Base-by-base conservation (phyloP, 2,329 filamentous ascomycete genomes). In the Pleoardoris graminearum region DNA sequence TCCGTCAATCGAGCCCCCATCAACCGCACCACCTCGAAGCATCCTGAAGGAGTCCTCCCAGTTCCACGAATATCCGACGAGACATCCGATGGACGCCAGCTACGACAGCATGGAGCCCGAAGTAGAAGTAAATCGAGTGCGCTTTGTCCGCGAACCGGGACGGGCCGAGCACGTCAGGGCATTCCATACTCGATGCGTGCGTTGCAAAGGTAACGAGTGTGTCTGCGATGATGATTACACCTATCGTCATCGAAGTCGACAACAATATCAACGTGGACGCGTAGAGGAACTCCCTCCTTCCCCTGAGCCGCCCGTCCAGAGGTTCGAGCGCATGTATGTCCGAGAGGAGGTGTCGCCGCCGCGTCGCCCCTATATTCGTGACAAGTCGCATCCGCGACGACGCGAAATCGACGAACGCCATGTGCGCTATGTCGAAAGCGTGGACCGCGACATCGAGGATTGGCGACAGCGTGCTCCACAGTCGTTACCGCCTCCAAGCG, bases 101-200 rank as follows among this genome's bases (percentile, higher is more conserved):
- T 55, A 61, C 4, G 64, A 68, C 19, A 69, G 66, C 48, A 67
- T 58, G 19, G 50, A 53, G 14, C 68, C 68, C n/a, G 67, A 71
- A 53, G 49, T 69, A 2, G 69, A 63, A 19, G 62, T 62, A 1
- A 61, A 62, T 16, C 60, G 60, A 36, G 70, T 73, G 14, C 68
- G 66, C 16, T 73, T 72, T 38, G 57, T 50, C 23, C 23, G 58
- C n/a, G 55, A 63, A 17, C 36, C 32, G 6, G 21, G 50, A 50
- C 1, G 41, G 36, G 33, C 38, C 19, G 53, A 58, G 8, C 17
- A 27, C 4, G 27, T 37, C 10, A 29, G 36, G n/a, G 48, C 48
- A 30, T 43, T 30, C n/a, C 19, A 16, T 14, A 25, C 19, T n/a
- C 27, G 29, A 12, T 38, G 29, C 32, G 32, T 43, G 39, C 41